Evolutionary conservation across 768 basidiomycete species (phyloP), one percentile per base, ranked within the genome.

Genomic region (Sporobolomyces pararoseus): DNA sequence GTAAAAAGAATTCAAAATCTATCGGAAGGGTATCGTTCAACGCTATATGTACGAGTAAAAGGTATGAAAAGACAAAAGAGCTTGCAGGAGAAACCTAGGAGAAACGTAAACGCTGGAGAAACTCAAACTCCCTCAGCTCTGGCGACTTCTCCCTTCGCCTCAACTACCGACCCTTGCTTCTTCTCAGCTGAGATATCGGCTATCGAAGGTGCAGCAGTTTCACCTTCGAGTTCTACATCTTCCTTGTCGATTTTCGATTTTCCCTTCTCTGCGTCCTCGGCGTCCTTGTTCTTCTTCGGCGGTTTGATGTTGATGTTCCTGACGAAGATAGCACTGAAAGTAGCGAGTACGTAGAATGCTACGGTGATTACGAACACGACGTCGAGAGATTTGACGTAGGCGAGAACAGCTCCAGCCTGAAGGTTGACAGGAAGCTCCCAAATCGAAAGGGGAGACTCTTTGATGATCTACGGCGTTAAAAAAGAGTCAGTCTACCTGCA

Each of bases 231-330:
- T 73, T 79, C 82, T 51, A 80, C 80, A 31, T 83, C 84, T 55
- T 81, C 77, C 55, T 85, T 83, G 73, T 84, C 82, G 21, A 84
- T 83, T n/a, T 78, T 73, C 13, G 52, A 37, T 44, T 23, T 21
- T 3, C 13, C 34, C 14, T 49, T n/a, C 6, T n/a, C n/a, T n/a
- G n/a, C n/a, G n/a, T 0, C 32, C 55, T 65, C 32, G 23, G 19
- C 31, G 27, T 55, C 49, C 25, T 54, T 25, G 23, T 42, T 27
- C 34, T 34, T 47, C 34, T 63, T 55, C 27, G 55, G 49, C 23
- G 76, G 70, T 71, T 79, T 78, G 63, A 79, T 78, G 71, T 76
- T 76, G 58, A 68, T 58, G 74, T 81, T 80, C 71, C 76, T 77
- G 71, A 81, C 77, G 31, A 78, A 52, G 32, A 80, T 59, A 6